Conservation (phyloP, 495 filamentous ascomycete species). For the Hypoxylon crocopeplum region DNA sequence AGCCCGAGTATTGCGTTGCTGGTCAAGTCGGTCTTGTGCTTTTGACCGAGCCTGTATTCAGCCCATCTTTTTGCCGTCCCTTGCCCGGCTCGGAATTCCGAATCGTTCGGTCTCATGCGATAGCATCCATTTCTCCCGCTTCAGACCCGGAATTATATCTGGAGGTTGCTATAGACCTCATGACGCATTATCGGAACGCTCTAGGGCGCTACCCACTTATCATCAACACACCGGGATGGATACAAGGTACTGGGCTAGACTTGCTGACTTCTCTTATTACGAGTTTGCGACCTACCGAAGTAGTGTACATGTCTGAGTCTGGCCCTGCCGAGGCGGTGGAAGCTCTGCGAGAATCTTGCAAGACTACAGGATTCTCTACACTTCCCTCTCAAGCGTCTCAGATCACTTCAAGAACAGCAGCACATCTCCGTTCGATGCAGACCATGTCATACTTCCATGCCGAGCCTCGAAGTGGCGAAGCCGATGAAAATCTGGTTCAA, state of each 20-base stretch:
- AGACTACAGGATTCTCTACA: conserved; percentile 45
- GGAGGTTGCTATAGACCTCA: conserved; percentile 70
- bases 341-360: conserved; percentile 54
- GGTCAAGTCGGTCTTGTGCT: conserved; percentile 77
- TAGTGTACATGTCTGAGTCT: conserved; percentile 78
- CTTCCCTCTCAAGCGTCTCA: conserved; percentile 68
- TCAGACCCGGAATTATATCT: conserved; percentile 75
- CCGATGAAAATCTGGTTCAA: conserved; percentile 11
- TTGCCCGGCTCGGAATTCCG: conserved; percentile 36
- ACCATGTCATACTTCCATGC: conserved; percentile 80
- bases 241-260: conserved; percentile 76
- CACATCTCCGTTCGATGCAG: conserved; percentile 78
- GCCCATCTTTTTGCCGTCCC: conserved; percentile 78
- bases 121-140: conserved; percentile 73
- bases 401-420: conserved; percentile 67
- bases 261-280: conserved; percentile 69
- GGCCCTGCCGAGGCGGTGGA: conserved; percentile 70
- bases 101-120: conserved; percentile 70
- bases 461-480: conserved; percentile 8
- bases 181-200: conserved; percentile 64
- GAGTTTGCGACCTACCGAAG: conserved; percentile 57
- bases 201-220: conserved; percentile 65
- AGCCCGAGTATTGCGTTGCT: conserved; percentile 80
- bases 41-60: conserved; percentile 68
- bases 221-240: conserved; percentile 85